Conservation (phyloP, 176 grass and related monocot genomes). For the Poa pratensis region DNA sequence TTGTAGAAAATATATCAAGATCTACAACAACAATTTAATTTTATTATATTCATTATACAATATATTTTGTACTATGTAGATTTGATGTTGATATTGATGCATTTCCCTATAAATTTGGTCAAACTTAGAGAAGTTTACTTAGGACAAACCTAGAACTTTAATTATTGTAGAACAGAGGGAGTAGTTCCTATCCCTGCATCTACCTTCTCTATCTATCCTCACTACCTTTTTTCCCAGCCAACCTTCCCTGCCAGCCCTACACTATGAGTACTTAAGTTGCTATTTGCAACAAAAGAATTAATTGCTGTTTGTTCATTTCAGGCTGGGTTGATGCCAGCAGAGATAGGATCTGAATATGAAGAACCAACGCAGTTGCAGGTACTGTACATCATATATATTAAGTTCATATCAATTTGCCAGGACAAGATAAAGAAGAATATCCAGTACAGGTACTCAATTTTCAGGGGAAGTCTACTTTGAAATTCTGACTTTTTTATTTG, state of each 20-base stretch:
- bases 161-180: background rate
- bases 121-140: background rate
- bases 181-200: background rate
- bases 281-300: background rate
- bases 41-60: background rate
- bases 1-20: background rate
- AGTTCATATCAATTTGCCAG: conserved; percentile 11
- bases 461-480: background rate
- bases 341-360: conserved; percentile 81
- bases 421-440: conserved; percentile 27
- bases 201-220: background rate
- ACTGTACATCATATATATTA: conserved; percentile 37
- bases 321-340: conserved; percentile 73
- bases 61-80: background rate
- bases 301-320: conserved; percentile 45
- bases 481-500: conserved; percentile 21
- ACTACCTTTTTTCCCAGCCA: background rate
- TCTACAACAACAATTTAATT: background rate
- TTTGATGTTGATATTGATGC: background rate
- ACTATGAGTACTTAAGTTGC: conserved; percentile 10
- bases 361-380: conserved; percentile 79
- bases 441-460: background rate
- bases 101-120: background rate
- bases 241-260: background rate
- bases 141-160: background rate